A percentile compares a stretch with the other conserved stretches of the same genome.
Conservation (phyloP, 352 stramenopile genomes). For the Globisporangium nunn region DNA sequence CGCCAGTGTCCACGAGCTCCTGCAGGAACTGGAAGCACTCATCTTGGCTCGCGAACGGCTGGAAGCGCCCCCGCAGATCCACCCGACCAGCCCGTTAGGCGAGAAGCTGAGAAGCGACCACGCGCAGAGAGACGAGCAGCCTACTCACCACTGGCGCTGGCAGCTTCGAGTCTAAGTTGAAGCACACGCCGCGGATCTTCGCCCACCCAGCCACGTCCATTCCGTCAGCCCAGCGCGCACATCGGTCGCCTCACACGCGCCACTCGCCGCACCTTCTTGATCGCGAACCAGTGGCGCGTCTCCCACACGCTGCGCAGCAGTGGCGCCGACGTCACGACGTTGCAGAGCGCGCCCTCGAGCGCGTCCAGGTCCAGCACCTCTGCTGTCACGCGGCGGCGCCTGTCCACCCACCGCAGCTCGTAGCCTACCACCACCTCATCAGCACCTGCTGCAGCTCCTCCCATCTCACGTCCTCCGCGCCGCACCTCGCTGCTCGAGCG, state of each 20-base stretch:
- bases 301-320: constrained; percentile 47
- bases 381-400: constrained; percentile 32
- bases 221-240: not conserved
- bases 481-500: constrained; percentile 50
- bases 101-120: no score
- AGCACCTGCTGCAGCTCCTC: not conserved
- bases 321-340: constrained; percentile 39
- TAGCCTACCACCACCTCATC: constrained; percentile 26
- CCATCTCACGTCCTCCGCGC: no score
- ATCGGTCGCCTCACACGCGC: no score
- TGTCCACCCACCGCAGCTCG: constrained; percentile 64
- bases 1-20: constrained; percentile 55
- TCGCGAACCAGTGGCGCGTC: constrained; percentile 74
- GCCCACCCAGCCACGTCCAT: not conserved
- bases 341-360: constrained; percentile 56
- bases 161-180: constrained; percentile 79
- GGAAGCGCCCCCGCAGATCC: no score
- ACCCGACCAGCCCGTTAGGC: no score
- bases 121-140: not conserved
- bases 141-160: constrained; percentile 29
- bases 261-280: constrained; percentile 32
- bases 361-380: constrained; percentile 38
- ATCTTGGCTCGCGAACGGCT: constrained; percentile 44
- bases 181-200: constrained; percentile 48
- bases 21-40: constrained; percentile 51